Evolutionary conservation across 2,329 filamentous ascomycete genomes (phyloP).

Genomic region (Ceratocystis albifundus): DNA sequence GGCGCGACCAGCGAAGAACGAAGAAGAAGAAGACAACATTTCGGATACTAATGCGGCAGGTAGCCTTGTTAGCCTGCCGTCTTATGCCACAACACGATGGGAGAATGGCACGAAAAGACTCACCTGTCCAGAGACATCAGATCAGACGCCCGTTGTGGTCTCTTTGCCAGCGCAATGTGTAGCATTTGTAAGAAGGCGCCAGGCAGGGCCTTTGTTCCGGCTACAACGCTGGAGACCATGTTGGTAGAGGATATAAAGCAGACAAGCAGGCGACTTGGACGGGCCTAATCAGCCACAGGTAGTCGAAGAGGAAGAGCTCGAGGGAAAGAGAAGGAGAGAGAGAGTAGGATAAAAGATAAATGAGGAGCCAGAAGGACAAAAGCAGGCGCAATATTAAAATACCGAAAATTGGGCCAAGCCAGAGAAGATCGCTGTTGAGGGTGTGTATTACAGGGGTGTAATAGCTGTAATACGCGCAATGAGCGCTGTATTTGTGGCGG

Average conservation of each 20-base stretch:
- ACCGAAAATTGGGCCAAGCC: neutral
- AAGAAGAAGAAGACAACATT: constrained; percentile 87
- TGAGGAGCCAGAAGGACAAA: neutral
- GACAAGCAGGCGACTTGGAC: too few species aligned
- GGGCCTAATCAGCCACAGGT: neutral
- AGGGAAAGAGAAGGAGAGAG: neutral
- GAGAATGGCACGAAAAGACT: constrained; percentile 4
- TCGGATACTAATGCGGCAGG: constrained; percentile 47
- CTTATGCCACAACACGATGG: neutral
- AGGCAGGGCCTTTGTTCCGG: constrained; percentile 13
- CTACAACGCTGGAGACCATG: constrained; percentile 10
- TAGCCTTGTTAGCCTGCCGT: neutral
- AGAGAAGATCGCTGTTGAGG: neutral
- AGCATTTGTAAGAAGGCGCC: constrained; percentile 18
- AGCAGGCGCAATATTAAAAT: neutral
- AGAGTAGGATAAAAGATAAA: neutral
- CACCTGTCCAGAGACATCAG: constrained; percentile 19
- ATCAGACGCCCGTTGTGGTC: constrained; percentile 18
- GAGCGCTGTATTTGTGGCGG: neutral
- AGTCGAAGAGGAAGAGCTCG: neutral
- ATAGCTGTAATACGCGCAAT: neutral
- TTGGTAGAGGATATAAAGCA: neutral
- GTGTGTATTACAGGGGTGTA: neutral
- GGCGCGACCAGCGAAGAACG: constrained; percentile 69
- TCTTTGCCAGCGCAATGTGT: constrained; percentile 15